These are phyloP conservation scores for Aspergillus cavernicola DNA, from an alignment of 495 filamentous ascomycete genomes.

Conservation along the genomic window DNA sequence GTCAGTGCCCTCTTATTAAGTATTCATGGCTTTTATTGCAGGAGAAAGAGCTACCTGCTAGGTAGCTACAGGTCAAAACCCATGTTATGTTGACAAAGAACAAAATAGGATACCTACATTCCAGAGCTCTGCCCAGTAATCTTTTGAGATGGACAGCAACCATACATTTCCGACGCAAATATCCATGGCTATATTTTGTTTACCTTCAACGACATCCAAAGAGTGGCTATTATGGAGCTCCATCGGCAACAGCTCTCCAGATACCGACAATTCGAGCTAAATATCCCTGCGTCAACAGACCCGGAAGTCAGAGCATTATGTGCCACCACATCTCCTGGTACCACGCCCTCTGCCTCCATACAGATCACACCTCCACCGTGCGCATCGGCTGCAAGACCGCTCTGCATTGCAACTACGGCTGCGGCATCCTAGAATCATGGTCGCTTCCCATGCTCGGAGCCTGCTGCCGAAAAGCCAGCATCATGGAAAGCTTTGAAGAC, in stretches of 20 bases:
- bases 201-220: background rate
- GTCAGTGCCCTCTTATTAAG: too few species aligned
- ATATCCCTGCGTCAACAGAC: background rate
- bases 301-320: slow-evolving; percentile 21
- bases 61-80: too few species aligned
- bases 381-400: slow-evolving; percentile 21
- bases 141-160: background rate
- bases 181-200: slow-evolving; percentile 1
- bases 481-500: slow-evolving; percentile 4
- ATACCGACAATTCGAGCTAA: too few species aligned
- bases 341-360: slow-evolving; percentile 26
- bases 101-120: too few species aligned
- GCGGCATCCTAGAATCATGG: slow-evolving; percentile 10
- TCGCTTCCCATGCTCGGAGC: slow-evolving; percentile 18
- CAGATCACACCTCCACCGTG: slow-evolving; percentile 6
- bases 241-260: too few species aligned
- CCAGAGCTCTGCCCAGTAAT: background rate
- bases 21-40: too few species aligned
- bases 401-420: slow-evolving; percentile 21
- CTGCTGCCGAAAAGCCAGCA: slow-evolving; percentile 13
- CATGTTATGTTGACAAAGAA: too few species aligned
- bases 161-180: background rate
- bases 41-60: too few species aligned
- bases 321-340: slow-evolving; percentile 32
- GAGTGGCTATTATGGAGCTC: background rate